Base-by-base conservation (phyloP, 1,284 basidiomycete genomes). In the Fomitopsis palustris region DNA sequence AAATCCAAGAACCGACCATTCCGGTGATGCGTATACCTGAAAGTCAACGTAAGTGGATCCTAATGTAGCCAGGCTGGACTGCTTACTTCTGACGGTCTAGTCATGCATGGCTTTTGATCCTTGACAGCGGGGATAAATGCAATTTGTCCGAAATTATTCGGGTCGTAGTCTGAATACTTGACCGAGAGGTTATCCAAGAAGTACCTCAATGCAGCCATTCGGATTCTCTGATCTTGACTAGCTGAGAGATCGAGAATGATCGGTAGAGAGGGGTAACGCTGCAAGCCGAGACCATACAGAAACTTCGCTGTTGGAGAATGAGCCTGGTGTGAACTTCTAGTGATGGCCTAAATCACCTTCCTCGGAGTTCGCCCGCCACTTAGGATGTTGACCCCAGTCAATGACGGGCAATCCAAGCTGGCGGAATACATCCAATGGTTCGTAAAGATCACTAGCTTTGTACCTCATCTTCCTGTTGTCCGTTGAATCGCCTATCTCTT, bases 51-150 rank as follows among this genome's bases (percentile, higher is more conserved):
- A 19, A 53, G 19, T 47, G 5, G 25, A 23, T 23, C 7, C 25
- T 1, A 5, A 10, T 14, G 10, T 47, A 10, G 10, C 25, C 21
- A 2, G 7, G 25, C n/a, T 17, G 16, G 37, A 38, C 57, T 9
- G 65, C 73, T 52, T 49, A 92, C 92, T 70, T 92, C 87, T 60
- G 80, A 78, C 2, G 92, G 88, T 55, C 82, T 87, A 1, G 83
- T 86, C 58, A 93, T 70, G 56, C 81, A 79, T n/a, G 61, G 47
- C 77, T 74, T 59, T 76, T 81, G 58, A 73, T 80, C 62, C 14
- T 80, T 79, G 6, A 86, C 66, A 3, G 93, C 86, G 1, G 96
- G 97, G 33, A 99, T 85, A 74, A 95, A 99, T 0, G 90, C 78
- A 3, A 91, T 70, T 31, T 84, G 72, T 2, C 75, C 74, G 56